Percentiles rank a stretch among this genome's conserved stretches.
These are phyloP conservation scores for Elaeagnus macrophylla DNA, from an alignment of 306 rosid species.

Conservation along the genomic window DNA sequence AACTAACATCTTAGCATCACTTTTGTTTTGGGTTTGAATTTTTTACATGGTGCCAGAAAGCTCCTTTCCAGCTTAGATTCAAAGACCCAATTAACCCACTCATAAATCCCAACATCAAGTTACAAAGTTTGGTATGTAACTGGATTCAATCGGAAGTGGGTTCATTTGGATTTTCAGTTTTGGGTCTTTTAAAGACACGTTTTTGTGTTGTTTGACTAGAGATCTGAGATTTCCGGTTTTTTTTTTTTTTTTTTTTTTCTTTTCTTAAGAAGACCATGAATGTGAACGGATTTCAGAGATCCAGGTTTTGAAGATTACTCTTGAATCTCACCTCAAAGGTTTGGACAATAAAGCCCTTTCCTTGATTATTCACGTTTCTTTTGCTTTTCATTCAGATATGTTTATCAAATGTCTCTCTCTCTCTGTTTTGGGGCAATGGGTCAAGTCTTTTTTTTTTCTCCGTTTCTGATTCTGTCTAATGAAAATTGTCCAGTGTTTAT, in stretches of 20 bases:
- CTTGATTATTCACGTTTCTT: background rate
- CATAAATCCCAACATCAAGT: constrained; percentile 3
- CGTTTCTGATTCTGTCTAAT: background rate
- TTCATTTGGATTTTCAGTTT: constrained; percentile 16
- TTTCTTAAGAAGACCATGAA: constrained; percentile 16
- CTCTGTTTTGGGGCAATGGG: background rate
- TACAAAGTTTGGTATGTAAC: constrained; percentile 11
- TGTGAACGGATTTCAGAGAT: constrained; percentile 45
- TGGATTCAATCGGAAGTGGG: constrained; percentile 23
- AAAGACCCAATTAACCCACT: constrained; percentile 32
- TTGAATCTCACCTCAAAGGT: constrained; percentile 20
- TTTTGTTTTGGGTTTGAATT: constrained; percentile 18
- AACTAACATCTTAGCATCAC: constrained; percentile 16
- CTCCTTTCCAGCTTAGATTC: constrained; percentile 71
- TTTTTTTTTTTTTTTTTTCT: constrained; percentile 4
- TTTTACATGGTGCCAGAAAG: constrained; percentile 37
- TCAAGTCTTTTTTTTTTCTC: background rate
- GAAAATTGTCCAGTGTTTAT: constrained; percentile 5
- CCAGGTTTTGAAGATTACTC: constrained; percentile 43
- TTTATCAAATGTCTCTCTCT: background rate
- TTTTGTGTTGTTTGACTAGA: constrained; percentile 21
- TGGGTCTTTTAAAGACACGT: background rate
- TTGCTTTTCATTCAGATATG: background rate
- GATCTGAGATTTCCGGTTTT: constrained; percentile 31
- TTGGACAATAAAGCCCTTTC: constrained; percentile 9